phyloP scores from a whole-genome alignment of 768 basidiomycete genomes.

The Flagelloscypha sp. region DNA sequence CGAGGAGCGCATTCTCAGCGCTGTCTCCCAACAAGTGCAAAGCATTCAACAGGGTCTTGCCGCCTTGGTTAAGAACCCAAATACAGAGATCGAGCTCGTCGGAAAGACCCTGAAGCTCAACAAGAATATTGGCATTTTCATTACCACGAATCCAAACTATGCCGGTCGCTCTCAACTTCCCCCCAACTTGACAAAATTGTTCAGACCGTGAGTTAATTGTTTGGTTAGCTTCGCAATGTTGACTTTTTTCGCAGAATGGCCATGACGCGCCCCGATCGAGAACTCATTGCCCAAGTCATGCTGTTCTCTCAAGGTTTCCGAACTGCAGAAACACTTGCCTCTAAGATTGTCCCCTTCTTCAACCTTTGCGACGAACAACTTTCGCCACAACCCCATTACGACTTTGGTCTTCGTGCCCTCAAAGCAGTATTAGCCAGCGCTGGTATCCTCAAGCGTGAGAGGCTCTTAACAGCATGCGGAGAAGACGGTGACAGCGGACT shows the following conservation, averaged over 20 bases:
- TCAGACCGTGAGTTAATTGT: slow-evolving; percentile 64
- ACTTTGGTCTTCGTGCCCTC: slow-evolving; percentile 95
- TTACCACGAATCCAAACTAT: slow-evolving; percentile 98
- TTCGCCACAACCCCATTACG: slow-evolving; percentile 96
- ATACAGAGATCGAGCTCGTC: slow-evolving; percentile 89
- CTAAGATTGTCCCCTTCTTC: slow-evolving; percentile 99
- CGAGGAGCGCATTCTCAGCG: slow-evolving; percentile 94
- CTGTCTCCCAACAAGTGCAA: slow-evolving; percentile 98
- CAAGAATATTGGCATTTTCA: slow-evolving; percentile 95
- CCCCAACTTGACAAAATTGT: slow-evolving; percentile 84
- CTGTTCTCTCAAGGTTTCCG: slow-evolving; percentile 99
- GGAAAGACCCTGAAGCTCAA: slow-evolving; percentile 92
- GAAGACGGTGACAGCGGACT: slow-evolving; percentile 38
- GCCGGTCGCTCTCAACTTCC: slow-evolving; percentile 91
- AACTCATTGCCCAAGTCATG: slow-evolving; percentile 99
- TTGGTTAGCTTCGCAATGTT: slow-evolving; percentile 1
- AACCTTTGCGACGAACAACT: slow-evolving; percentile 97
- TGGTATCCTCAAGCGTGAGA: slow-evolving; percentile 93
- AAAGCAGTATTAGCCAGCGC: slow-evolving; percentile 96
- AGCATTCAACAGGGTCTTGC: slow-evolving; percentile 94
- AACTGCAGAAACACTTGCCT: slow-evolving; percentile 93
- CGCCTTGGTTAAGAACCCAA: slow-evolving; percentile 73
- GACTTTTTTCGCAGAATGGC: slow-evolving; percentile 63
- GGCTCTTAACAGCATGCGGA: slow-evolving; percentile 46
- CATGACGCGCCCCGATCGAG: slow-evolving; percentile 97